Base-by-base conservation (phyloP, 768 basidiomycete genomes). In the Agaricus subrufescens region DNA sequence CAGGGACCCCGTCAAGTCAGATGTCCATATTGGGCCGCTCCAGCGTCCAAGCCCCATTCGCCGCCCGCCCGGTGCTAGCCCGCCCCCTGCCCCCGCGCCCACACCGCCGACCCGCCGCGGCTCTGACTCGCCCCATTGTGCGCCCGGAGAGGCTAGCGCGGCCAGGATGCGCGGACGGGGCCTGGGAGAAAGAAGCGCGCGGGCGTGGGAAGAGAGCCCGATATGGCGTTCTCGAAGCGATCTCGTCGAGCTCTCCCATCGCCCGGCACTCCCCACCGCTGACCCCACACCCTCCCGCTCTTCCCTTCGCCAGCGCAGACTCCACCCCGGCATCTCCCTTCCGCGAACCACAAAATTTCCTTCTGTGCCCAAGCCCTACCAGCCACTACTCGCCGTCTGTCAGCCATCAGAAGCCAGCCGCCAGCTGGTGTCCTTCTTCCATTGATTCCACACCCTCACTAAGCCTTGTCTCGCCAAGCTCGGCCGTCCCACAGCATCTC, bases 151-250 rank as follows among this genome's bases (percentile, higher is more conserved):
- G 44, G 8, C 11, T 11, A 47, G 27, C 4, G 26, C 30, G 25
- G 8, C 23, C 34, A 37, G 38, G 38, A 27, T 12, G 19, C 53
- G 26, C 30, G 40, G 46, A 54, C 37, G 39, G 38, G 29, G 29
- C 25, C 46, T 54, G 53, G 53, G 53, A 50, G 29, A 54, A 54
- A 48, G 53, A 54, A 54, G 53, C 53, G 26, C 27, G 11, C 5
- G 39, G 53, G 37, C 11, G 38, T 45, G 47, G 53, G 53, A 46
- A 54, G 51, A 26, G 19, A 40, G 25, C 53, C 53, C 27, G 27
- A 54, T 54, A 19, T 47, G 53, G 53, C 12, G 31, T 47, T 10
- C n/a, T 52, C 30, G 19, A 19, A 19, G 19, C 19, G 19, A 19
- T 19, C 19, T 19, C 19, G 19, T 19, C 19, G 19, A 19, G 19